Percentiles rank a stretch among this genome's conserved stretches.
Evolutionary conservation across 148 eudicot species (phyloP).

Genomic region (Drosera capensis): DNA sequence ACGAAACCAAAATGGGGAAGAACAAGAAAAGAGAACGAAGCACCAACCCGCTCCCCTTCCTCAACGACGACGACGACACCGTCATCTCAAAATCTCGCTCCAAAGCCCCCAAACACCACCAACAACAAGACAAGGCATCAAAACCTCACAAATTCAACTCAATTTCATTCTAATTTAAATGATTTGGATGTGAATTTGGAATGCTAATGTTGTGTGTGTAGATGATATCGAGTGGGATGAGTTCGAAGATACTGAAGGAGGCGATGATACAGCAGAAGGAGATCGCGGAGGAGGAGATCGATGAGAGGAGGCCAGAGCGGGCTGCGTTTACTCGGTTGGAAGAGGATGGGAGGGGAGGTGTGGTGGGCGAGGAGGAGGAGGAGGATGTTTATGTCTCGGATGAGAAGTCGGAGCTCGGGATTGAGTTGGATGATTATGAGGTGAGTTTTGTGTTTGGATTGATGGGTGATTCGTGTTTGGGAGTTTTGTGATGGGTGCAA

Average conservation of each 20-base stretch:
- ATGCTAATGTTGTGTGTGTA: slow-evolving; percentile 6
- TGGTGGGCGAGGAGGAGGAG: slow-evolving; percentile 29
- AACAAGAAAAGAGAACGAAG: slow-evolving; percentile 26
- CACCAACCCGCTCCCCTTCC: slow-evolving; percentile 51
- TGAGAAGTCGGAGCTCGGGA: slow-evolving; percentile 20
- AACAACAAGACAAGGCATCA: slow-evolving; percentile 30
- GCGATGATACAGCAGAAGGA: slow-evolving; percentile 77
- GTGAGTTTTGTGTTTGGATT: slow-evolving; percentile 27
- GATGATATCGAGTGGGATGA: slow-evolving; percentile 46
- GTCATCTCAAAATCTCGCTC: slow-evolving; percentile 27
- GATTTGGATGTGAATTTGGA: background rate
- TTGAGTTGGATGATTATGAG: slow-evolving; percentile 44
- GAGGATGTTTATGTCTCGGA: slow-evolving; percentile 45
- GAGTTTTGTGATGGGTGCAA: background rate
- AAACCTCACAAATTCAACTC: background rate
- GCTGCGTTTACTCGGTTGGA: slow-evolving; percentile 8
- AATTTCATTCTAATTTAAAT: background rate
- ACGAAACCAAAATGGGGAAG: slow-evolving; percentile 28
- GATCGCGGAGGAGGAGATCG: slow-evolving; percentile 41
- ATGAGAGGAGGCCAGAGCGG: slow-evolving; percentile 13
- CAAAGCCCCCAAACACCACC: slow-evolving; percentile 49
- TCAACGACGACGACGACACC: slow-evolving; percentile 17
- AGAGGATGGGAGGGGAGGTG: slow-evolving; percentile 9
- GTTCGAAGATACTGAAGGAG: slow-evolving; percentile 66
- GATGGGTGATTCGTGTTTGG: background rate